Base-by-base conservation (phyloP, 2,329 filamentous ascomycete species). In the Cryoendolithus antarcticus region DNA sequence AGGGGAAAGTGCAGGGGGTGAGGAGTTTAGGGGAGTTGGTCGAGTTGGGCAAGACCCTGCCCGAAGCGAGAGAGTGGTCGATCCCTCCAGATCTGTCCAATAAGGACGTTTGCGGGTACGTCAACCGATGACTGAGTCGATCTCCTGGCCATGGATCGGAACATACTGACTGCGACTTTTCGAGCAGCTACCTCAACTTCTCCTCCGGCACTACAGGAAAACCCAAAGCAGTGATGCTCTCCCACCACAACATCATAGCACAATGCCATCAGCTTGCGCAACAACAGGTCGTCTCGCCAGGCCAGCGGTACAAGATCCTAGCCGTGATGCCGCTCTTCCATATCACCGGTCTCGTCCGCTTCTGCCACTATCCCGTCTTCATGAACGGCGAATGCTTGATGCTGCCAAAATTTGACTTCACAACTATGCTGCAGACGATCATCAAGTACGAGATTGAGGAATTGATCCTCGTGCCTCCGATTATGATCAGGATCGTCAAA, bases 341-440 rank as follows among this genome's bases (percentile, higher is more conserved):
- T 54, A 77, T 76, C 48, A 75, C 73, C 0, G 75, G 75, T 1
- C 63, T 80, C 1, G 68, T 78, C 3, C 72, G 77, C 44, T 65
- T 71, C 39, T 67, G 80, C 48, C 73, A 80, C 52, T 62, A 80
- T 0, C 75, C 77, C 0, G 56, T 81, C 19, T 55, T 74, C 19
- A 62, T 78, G 33, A 79, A 80, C 51, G 73, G 72, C 11, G 67
- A 78, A 48, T 72, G 77, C 19, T 66, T 74, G 48, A 76, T 81
- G 66, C 62, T 81, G 2, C 71, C 75, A 0, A 55, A 65, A 7
- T 82, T 81, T 58, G 73, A 65, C n/a, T 72, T 79, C 64, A 61
- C 66, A 12, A 52, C 54, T 15, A 73, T 77, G 66, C 65, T 78
- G 3, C 44, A 62, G 4, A 60, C 70, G 0, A 63, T 75, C 12